Percentiles rank a stretch among this genome's conserved stretches.
Conservation (phyloP, 768 basidiomycete genomes). For the Russula foetens region DNA sequence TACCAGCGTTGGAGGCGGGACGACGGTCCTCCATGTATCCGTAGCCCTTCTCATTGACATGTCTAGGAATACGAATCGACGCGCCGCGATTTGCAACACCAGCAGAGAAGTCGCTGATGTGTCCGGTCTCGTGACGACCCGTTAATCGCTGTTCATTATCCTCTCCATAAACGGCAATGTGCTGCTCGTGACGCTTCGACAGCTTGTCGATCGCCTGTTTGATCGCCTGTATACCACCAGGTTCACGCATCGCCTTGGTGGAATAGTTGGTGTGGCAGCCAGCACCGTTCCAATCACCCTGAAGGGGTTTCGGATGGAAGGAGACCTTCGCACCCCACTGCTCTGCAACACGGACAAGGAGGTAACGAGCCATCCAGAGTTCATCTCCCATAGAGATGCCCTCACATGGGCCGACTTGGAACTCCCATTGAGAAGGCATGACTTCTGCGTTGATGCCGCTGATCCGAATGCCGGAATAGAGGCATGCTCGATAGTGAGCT, state of each 20-base stretch:
- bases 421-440: constrained; percentile 99
- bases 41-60: constrained; percentile 86
- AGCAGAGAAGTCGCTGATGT: constrained; percentile 83
- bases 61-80: constrained; percentile 91
- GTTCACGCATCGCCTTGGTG: constrained; percentile 89
- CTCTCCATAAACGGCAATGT: constrained; percentile 96
- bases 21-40: constrained; percentile 97
- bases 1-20: constrained; percentile 96
- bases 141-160: constrained; percentile 96
- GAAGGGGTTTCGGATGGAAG: constrained; percentile 98
- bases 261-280: constrained; percentile 98
- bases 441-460: constrained; percentile 99
- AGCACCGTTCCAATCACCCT: constrained; percentile 99
- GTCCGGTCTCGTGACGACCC: constrained; percentile 95
- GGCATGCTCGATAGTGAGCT: constrained; percentile 96
- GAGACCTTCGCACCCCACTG: constrained; percentile 97
- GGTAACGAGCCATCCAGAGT: constrained; percentile 98
- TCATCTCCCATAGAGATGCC: constrained; percentile 99
- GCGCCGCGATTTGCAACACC: constrained; percentile 98
- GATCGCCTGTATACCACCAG: constrained; percentile 87
- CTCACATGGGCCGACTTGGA: constrained; percentile 98
- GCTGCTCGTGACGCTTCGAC: constrained; percentile 81
- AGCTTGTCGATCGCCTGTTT: constrained; percentile 93
- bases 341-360: constrained; percentile 92
- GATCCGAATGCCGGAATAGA: constrained; percentile 94